These are phyloP conservation scores for Phytophthora quininea DNA, from an alignment of 352 stramenopile species.

Conservation along the genomic window DNA sequence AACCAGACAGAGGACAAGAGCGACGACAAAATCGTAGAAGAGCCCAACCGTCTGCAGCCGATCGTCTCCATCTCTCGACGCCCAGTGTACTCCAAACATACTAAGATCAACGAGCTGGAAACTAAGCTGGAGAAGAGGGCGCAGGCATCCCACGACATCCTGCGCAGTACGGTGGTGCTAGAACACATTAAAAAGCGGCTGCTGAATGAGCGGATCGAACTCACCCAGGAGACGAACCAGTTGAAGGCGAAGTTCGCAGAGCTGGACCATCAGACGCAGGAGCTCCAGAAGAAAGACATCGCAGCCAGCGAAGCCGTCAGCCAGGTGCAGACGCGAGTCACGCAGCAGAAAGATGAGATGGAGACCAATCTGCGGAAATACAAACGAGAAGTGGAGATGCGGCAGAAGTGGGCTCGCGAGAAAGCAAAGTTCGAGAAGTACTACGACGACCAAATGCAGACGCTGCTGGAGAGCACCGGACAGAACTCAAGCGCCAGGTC, in stretches of 20 bases:
- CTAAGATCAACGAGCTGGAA: constrained; percentile 81
- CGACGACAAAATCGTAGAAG: constrained; percentile 40
- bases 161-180: constrained; percentile 66
- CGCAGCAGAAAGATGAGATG: constrained; percentile 78
- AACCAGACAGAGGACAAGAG: constrained; percentile 33
- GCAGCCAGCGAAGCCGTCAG: constrained; percentile 70
- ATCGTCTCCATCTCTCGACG: constrained; percentile 79
- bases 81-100: constrained; percentile 85
- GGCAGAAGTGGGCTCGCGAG: constrained; percentile 78
- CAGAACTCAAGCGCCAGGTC: not conserved
- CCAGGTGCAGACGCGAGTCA: constrained; percentile 68
- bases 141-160: constrained; percentile 64
- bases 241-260: constrained; percentile 68
- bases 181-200: constrained; percentile 86
- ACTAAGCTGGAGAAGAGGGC: constrained; percentile 61
- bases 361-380: constrained; percentile 63
- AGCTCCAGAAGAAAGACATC: constrained; percentile 84
- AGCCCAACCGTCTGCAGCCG: constrained; percentile 63
- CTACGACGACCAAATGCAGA: constrained; percentile 78
- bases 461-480: constrained; percentile 22
- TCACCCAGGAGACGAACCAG: constrained; percentile 62
- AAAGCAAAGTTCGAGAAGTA: constrained; percentile 88
- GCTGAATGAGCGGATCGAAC: constrained; percentile 54
- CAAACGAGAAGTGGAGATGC: constrained; percentile 66
- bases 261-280: constrained; percentile 67